Evolutionary conservation across 1,284 basidiomycete genomes (phyloP), one percentile per base, ranked within the genome.

Genomic region (Cutaneotrichosporon sp.): DNA sequence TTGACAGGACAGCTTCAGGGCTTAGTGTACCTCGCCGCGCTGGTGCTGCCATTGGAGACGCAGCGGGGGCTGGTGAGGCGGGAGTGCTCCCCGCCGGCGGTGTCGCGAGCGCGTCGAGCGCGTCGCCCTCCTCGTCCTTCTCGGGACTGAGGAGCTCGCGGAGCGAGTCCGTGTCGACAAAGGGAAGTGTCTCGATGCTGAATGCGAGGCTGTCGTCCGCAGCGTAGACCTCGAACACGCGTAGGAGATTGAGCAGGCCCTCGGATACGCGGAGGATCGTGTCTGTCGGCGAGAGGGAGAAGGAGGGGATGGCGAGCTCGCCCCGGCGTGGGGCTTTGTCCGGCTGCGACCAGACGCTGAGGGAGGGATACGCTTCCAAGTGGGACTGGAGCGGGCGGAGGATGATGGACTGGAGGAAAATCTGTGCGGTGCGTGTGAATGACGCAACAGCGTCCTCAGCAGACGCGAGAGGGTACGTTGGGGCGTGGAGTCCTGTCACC

Each of bases 191-290:
- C 56, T 85, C 82, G 46, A 92, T 77, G n/a, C 87, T 89, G 74
- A 90, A 94, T 1, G 84, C 83, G n/a, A 96, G 79, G 10, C 88
- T 88, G 60, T 89, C 87, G 70, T 97, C 92, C 49, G 88, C 86
- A 4, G 88, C 90, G 66, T 96, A 93, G 16, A 92, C 87, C 70
- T 97, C 93, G 68, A 98, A 94, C 19, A 97, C 77, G 45, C 93
- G 78, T 1, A 94, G 90, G 5, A 98, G 81, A 74, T 96, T 97
- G 34, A 97, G 79, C 43, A 98, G 76, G 5, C 90, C 91, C 67
- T 98, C 96, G 5, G 90, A 88, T 16, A 97, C 84, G 45, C 85
- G 83, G 55, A 92, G 87, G 61, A 97, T 87, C 2, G 82, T 84
- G 52, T 90, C 87, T 38, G 86, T 96, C 0, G 92, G 92, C 11